A percentile compares a stretch with the other conserved stretches of the same genome.
These are phyloP conservation scores for Coccomyxa sp. DNA, from an alignment of 139 green algal genomes.

Conservation along the genomic window DNA sequence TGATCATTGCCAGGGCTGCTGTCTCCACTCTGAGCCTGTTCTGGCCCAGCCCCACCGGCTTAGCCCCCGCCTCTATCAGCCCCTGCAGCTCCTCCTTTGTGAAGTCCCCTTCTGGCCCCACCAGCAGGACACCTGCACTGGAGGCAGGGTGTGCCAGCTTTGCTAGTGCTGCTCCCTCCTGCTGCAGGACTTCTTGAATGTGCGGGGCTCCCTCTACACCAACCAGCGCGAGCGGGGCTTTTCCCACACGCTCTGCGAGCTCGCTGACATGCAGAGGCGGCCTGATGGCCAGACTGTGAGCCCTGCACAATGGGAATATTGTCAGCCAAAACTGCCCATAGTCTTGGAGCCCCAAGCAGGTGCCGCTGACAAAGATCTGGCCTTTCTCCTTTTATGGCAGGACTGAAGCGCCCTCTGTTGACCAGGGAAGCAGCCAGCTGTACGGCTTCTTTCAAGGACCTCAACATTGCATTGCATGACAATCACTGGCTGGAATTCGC, in stretches of 20 bases:
- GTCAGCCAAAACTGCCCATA: background rate
- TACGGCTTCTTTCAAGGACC: no score
- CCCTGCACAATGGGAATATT: constrained; percentile 15
- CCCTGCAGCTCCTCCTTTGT: constrained; percentile 57
- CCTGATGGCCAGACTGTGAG: constrained; percentile 47
- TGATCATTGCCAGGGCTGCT: constrained; percentile 74
- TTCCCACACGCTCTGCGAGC: constrained; percentile 12
- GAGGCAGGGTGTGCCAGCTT: background rate
- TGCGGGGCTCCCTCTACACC: constrained; percentile 44
- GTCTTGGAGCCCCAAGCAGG: background rate
- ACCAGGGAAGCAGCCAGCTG: no score
- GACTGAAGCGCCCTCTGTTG: no score
- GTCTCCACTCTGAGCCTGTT: constrained; percentile 81
- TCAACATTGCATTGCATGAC: no score
- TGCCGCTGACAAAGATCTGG: no score
- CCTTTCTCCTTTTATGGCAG: no score
- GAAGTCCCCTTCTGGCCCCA: constrained; percentile 90
- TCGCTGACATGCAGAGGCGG: constrained; percentile 29
- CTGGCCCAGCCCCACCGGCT: constrained; percentile 64
- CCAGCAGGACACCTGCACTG: constrained; percentile 31
- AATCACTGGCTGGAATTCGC: no score
- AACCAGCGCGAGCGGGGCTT: constrained; percentile 28
- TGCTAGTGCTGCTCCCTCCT: background rate
- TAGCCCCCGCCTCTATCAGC: constrained; percentile 49
- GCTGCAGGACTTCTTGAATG: constrained; percentile 26